Percentiles rank a stretch among this genome's conserved stretches.
Conservation (phyloP, 78 protist species). For the Anaeramoeba flamelloides region DNA sequence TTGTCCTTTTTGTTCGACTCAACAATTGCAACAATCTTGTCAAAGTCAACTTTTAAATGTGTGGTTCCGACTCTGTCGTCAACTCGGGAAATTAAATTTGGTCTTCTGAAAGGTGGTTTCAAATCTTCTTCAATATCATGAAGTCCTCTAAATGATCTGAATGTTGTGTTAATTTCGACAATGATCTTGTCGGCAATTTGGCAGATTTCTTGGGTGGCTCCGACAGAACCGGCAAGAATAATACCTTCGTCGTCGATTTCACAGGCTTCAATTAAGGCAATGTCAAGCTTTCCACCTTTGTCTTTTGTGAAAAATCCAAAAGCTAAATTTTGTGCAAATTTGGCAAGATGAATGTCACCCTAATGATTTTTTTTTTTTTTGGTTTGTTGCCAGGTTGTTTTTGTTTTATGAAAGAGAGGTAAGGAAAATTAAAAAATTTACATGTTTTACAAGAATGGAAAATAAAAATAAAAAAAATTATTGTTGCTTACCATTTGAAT, state of each 20-base stretch:
- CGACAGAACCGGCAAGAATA: conserved; percentile 42
- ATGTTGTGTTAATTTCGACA: conserved; percentile 38
- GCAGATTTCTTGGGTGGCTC: conserved; percentile 32
- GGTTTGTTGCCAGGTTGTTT: too few relatives aligned
- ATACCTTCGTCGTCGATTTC: conserved; percentile 49
- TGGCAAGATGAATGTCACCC: too few relatives aligned
- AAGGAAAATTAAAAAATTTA: too few relatives aligned
- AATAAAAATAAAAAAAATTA: too few relatives aligned
- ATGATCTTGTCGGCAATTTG: conserved; percentile 43
- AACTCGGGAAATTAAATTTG: conserved; percentile 1
- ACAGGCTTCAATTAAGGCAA: conserved; percentile 46
- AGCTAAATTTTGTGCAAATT: too few relatives aligned
- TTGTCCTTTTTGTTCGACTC: conserved; percentile 6
- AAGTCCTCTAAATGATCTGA: conserved; percentile 44
- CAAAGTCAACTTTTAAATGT: conserved; percentile 2
- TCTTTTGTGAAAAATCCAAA: too few relatives aligned
- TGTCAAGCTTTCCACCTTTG: too few relatives aligned
- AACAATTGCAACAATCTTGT: conserved; percentile 7
- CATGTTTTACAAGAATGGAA: too few relatives aligned
- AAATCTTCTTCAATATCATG: conserved; percentile 35
- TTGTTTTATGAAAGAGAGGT: too few relatives aligned
- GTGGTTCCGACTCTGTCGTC: conserved; percentile 15
- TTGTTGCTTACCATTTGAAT: neutral
- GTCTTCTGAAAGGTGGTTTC: conserved; percentile 13
- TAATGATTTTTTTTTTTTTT: too few relatives aligned